Conservation (phyloP, 805 yeast genomes). For the Saccharomycopsis amapae region DNA sequence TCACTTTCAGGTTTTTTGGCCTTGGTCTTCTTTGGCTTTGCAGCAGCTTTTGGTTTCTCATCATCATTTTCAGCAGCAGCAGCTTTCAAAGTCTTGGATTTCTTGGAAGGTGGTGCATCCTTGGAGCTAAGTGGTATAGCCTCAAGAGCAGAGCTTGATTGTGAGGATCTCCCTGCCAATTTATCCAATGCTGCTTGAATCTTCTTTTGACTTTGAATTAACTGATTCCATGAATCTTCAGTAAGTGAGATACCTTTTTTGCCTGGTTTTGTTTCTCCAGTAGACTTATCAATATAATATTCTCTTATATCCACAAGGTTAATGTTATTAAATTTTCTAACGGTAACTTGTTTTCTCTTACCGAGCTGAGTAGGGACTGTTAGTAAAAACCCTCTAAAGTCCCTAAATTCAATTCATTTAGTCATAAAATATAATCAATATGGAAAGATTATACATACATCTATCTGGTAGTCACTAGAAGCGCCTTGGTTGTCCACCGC, state of each 20-base stretch:
- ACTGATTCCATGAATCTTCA: slow-evolving; percentile 44
- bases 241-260: slow-evolving; percentile 66
- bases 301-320: slow-evolving; percentile 80
- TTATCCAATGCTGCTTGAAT: slow-evolving; percentile 17
- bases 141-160: not conserved
- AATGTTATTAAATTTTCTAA: slow-evolving; percentile 60
- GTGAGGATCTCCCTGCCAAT: slow-evolving; percentile 16
- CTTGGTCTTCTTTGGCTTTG: slow-evolving; percentile 6
- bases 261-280: slow-evolving; percentile 68
- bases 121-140: slow-evolving; percentile 7
- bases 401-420: too few species aligned
- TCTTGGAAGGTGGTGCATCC: slow-evolving; percentile 7
- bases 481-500: slow-evolving; percentile 1
- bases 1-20: slow-evolving; percentile 4
- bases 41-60: not conserved
- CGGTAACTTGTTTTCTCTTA: slow-evolving; percentile 61
- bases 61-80: not conserved
- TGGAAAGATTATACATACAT: not conserved
- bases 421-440: too few species aligned
- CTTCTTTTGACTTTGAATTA: slow-evolving; percentile 31
- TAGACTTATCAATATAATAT: slow-evolving; percentile 52
- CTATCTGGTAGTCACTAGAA: not conserved
- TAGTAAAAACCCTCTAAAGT: too few species aligned
- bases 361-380: too few species aligned
- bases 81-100: not conserved